Base-by-base conservation (phyloP, 352 stramenopile species). In the Vaucheria bursata region DNA sequence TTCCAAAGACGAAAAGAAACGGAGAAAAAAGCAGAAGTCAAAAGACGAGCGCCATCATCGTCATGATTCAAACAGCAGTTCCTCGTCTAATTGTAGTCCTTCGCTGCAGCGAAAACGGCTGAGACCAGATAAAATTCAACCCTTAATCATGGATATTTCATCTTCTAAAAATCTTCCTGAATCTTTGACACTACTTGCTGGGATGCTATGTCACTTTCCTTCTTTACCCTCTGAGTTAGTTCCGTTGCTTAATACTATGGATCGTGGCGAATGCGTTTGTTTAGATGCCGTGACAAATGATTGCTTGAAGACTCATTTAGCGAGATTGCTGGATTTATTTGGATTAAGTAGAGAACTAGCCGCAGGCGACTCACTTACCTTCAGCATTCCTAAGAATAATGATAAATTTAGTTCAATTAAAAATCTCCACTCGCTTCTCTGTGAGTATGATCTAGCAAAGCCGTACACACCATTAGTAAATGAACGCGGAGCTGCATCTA, bases 181-280 rank as follows among this genome's bases (percentile, higher is more conserved):
- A 69, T 4, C 4, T 4, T 29, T 69, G 59, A 6, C 5, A 8
- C 18, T 69, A 29, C 59, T 69, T 18, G 34, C 18, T 69, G 18
- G 8, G 6, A 69, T 69, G 59, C 59, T 69, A 29, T 69, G 5
- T 38, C 4, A 6, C 59, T 69, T 69, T 69, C 59, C 59, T 18
- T 34, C 59, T 34, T 38, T 69, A 29, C 59, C 59, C 18, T 34
- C 59, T 34, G 59, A 69, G 59, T 29, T 69, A 4, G 59, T 29
- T 6, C 4, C 4, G 29, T 18, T 69, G 59, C 59, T 69, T 6
- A 4, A 69, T 8, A 29, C 59, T 34, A 4, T 69, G 8, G 59
- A 69, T 69, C 8, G 6, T 18, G 59, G 59, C 4, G 59, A 69
- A 18, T 34, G 6, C 6, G 59, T 69, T 6, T 69, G 59, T 69